These are phyloP conservation scores for Knufia petricola DNA, from an alignment of 2,329 filamentous ascomycete species.

Conservation along the genomic window DNA sequence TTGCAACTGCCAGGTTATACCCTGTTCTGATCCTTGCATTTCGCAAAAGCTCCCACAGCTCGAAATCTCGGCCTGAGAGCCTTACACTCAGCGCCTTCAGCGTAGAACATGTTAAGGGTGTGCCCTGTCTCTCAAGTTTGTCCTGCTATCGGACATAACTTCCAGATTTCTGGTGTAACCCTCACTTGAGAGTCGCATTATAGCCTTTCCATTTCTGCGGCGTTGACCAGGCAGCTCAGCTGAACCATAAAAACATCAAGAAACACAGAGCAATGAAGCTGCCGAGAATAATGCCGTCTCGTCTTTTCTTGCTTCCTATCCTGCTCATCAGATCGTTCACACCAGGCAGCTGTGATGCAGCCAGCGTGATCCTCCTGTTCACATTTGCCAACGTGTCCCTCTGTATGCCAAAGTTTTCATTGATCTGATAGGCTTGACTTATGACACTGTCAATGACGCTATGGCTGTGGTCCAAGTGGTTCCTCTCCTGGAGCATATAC, in stretches of 20 bases:
- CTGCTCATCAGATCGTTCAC: constrained; percentile 84
- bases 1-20: neutral
- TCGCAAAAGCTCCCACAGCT: neutral
- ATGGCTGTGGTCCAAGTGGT: constrained; percentile 78
- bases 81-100: too few relatives aligned
- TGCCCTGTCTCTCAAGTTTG: too few relatives aligned
- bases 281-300: constrained; percentile 89
- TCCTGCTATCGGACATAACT: too few relatives aligned
- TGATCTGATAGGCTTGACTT: constrained; percentile 91
- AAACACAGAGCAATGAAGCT: constrained; percentile 88
- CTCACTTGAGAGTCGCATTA: too few relatives aligned
- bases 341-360: constrained; percentile 83
- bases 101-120: too few relatives aligned
- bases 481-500: constrained; percentile 90
- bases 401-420: constrained; percentile 81
- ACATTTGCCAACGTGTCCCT: constrained; percentile 80
- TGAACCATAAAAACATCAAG: constrained; percentile 70
- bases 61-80: too few relatives aligned
- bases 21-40: neutral
- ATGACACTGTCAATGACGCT: constrained; percentile 82
- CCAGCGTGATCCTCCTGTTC: constrained; percentile 79
- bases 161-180: too few relatives aligned
- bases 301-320: constrained; percentile 89
- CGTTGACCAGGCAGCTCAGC: constrained; percentile 36
- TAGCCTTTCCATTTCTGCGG: too few relatives aligned